These are phyloP conservation scores for Pinus albicaulis DNA, from an alignment of 75 land plant species.

Conservation along the genomic window DNA sequence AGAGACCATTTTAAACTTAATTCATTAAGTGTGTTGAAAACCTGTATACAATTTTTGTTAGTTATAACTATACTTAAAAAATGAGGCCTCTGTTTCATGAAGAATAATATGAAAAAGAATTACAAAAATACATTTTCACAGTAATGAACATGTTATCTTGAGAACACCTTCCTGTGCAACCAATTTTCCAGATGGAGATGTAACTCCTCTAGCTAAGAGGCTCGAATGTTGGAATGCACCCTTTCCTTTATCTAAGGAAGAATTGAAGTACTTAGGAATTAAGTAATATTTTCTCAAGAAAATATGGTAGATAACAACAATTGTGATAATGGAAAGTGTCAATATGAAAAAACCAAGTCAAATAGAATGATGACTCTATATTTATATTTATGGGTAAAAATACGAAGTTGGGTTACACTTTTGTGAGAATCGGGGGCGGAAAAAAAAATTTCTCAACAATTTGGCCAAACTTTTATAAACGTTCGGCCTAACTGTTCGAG, in stretches of 20 bases:
- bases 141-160: slow-evolving; percentile 35
- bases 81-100: not conserved
- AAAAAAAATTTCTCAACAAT: no score
- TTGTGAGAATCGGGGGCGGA: no score
- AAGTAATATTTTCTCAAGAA: not conserved
- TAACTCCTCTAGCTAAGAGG: slow-evolving; percentile 88
- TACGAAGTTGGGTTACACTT: no score
- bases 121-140: not conserved
- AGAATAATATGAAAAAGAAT: not conserved
- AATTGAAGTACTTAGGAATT: not conserved
- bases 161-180: slow-evolving; percentile 66
- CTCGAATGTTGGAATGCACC: slow-evolving; percentile 94
- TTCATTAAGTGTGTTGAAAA: no score
- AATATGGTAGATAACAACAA: not conserved
- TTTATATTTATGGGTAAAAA: not conserved
- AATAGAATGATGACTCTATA: not conserved
- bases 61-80: not conserved
- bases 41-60: not conserved
- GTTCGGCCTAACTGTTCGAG: no score
- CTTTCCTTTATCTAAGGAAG: slow-evolving; percentile 54
- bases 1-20: no score
- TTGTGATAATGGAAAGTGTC: not conserved
- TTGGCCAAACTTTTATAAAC: no score
- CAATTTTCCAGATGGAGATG: slow-evolving; percentile 82
- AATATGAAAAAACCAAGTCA: not conserved